phyloP scores from a whole-genome alignment of 1,284 basidiomycete genomes.

The Cutaneotrichosporon arboriforme region DNA sequence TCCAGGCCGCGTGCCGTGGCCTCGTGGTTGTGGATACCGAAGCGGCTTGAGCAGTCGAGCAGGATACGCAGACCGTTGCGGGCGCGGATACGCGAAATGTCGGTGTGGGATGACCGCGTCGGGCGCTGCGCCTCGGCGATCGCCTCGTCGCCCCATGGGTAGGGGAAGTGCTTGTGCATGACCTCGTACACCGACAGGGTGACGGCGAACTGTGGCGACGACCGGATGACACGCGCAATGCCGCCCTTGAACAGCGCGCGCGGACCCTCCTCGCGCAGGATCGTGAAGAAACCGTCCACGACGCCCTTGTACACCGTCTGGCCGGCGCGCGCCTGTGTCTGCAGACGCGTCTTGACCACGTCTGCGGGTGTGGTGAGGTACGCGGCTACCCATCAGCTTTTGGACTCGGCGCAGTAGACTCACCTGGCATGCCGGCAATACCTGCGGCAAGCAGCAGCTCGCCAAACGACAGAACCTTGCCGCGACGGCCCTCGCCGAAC shows the following conservation, averaged over 20 bases:
- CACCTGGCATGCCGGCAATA: conserved; percentile 70
- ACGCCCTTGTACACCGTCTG: conserved; percentile 91
- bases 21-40: conserved; percentile 39
- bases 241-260: conserved; percentile 92
- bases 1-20: conserved; percentile 27
- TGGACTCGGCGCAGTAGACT: no score
- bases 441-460: conserved; percentile 66
- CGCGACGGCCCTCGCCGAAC: conserved; percentile 92
- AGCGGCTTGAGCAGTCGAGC: conserved; percentile 45
- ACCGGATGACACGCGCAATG: conserved; percentile 57
- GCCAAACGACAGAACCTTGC: conserved; percentile 83
- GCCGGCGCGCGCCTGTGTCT: conserved; percentile 90
- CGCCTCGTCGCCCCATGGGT: conserved; percentile 60
- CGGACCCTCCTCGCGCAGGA: conserved; percentile 57
- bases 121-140: conserved; percentile 54
- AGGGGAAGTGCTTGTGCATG: conserved; percentile 67
- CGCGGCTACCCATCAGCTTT: conserved; percentile 1
- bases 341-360: conserved; percentile 97
- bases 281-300: conserved; percentile 81
- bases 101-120: conserved; percentile 61
- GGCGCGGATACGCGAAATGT: conserved; percentile 79
- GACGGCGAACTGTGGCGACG: conserved; percentile 69
- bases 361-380: conserved; percentile 53
- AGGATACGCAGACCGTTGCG: conserved; percentile 74
- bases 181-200: conserved; percentile 86